Conservation (phyloP, 768 basidiomycete species). For the Suillus fuscotomentosus region DNA sequence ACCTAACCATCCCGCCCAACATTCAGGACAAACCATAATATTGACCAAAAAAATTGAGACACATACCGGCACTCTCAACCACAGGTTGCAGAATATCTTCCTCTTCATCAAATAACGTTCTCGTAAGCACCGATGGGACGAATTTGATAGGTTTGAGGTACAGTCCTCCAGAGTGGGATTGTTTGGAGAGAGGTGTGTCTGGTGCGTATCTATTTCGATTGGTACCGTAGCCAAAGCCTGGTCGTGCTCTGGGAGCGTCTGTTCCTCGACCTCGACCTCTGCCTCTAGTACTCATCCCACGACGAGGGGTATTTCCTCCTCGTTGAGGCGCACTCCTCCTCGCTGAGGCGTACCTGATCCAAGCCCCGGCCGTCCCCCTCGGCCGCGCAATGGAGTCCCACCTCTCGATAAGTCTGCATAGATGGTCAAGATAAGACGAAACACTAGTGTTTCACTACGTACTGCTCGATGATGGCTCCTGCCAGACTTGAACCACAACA, state of each 20-base stretch:
- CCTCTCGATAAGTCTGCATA: conserved; percentile 9
- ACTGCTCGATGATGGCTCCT: conserved; percentile 11
- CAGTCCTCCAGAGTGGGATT: conserved; percentile 58
- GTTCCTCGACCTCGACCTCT: conserved; percentile 25
- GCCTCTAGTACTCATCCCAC: conserved; percentile 9
- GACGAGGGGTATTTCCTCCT: conserved; percentile 1
- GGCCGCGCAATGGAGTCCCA: conserved; percentile 1
- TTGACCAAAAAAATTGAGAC: neutral
- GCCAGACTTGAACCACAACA: conserved; percentile 24
- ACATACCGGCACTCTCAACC: conserved; percentile 52
- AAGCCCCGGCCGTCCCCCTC: conserved; percentile 9
- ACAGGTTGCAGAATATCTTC: conserved; percentile 62
- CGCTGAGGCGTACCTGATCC: conserved; percentile 9
- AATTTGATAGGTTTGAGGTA: conserved; percentile 67
- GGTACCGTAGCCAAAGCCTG: conserved; percentile 9
- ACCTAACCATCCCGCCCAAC: neutral
- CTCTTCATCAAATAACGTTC: conserved; percentile 50
- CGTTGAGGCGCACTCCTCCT: neutral
- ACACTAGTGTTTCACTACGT: conserved; percentile 8
- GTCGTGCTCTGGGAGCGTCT: conserved; percentile 1
- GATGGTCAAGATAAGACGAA: conserved; percentile 4
- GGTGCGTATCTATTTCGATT: conserved; percentile 23
- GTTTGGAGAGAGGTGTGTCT: conserved; percentile 51
- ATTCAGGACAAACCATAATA: conserved; percentile 7
- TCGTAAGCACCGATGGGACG: conserved; percentile 55